Base-by-base conservation (phyloP, 2,329 filamentous ascomycete species). In the Nakataea oryzae region DNA sequence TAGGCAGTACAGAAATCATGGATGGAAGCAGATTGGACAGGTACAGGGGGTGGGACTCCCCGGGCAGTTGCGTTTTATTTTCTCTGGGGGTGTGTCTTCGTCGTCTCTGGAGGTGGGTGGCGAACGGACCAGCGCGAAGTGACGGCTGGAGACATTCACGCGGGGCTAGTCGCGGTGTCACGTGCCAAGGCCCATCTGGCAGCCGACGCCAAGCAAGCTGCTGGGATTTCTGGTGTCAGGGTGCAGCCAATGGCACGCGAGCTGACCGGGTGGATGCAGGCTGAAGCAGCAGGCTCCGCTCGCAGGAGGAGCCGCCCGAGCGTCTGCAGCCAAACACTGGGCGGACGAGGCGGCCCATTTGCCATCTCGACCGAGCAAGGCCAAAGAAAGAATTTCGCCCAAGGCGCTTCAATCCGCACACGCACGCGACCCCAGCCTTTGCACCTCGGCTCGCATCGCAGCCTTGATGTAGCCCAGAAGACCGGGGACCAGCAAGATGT, bases 401-500 rank as follows among this genome's bases (percentile, higher is more conserved):
- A 50, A 17, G 21, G 24, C 41, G 41, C 17, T n/a, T 17, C 21
- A n/a, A n/a, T 50, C 41, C 30, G 21, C 41, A 50, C 21, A 50
- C 17, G 41, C 34, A 24, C 41, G 41, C 41, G 41, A 50, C 24
- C 24, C 41, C 41, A 50, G 17, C 21, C 41, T 50, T 24, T 9
- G 21, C 41, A 50, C 41, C 17, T n/a, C 41, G 24, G 41, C 41
- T 50, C 41, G 17, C 17, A 54, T 50, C 30, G 5, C 41, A 60
- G 41, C 41, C 60, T 58, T 60, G 32, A 63, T 63, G 62, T 61
- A 63, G 59, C 34, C 62, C 29, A 58, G 9, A 54, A 29, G 9
- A 3, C 14, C 50, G 54, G 41, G 26, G 4, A 26, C 24, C 56
- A 59, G 66, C 74, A 82, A 74, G 69, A 87, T 88, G 85, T 86